Evolutionary conservation across 2,329 filamentous ascomycete species (phyloP), one percentile per base, ranked within the genome.

Genomic region (Coniochaeta sp.): DNA sequence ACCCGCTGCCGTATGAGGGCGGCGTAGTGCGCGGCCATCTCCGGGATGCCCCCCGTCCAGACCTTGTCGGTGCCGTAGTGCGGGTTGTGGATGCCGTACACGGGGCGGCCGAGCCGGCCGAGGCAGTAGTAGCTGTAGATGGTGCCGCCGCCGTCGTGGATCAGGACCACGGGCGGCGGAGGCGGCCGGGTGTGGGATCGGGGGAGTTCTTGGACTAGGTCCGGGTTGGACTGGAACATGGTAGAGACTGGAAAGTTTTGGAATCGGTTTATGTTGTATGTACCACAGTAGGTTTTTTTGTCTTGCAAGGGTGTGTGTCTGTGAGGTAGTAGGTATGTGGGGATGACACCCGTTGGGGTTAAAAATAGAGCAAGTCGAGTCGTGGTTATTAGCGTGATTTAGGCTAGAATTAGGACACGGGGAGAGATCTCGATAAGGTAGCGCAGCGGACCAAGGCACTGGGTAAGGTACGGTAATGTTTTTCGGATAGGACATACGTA

Each of bases 101-200:
- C 70, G 19, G 74, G 70, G 5, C 84, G 80, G 36, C 71, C 70
- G 24, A 86, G 72, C 1, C 74, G 66, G 19, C 78, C 75, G 4
- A 87, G 74, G 62, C 79, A 80, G 69, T 83, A 77, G 68, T 86
- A 86, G 64, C 76, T 77, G 66, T 83, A 85, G 2, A 78, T 79
- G 1, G 83, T 86, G 66, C 84, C 84, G 64, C 84, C 82, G 63
- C 84, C 84, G 62, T 87, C 84, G 70, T 87, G 84, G 42, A 86
- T 73, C 50, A 87, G 75, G 60, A 87, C 72, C 55, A 84, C 72
- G 1, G 83, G 82, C n/a, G 74, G 73, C 62, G 24, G 58, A 57
- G 34, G 63, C 63, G 14, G 66, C 62, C 10, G 62, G 62, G 63
- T 30, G 58, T 52, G 47, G 47, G 47, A 52, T 10, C 6, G 47